Base-by-base conservation (phyloP, 2,329 filamentous ascomycete species). In the Knoxdaviesia capensis region DNA sequence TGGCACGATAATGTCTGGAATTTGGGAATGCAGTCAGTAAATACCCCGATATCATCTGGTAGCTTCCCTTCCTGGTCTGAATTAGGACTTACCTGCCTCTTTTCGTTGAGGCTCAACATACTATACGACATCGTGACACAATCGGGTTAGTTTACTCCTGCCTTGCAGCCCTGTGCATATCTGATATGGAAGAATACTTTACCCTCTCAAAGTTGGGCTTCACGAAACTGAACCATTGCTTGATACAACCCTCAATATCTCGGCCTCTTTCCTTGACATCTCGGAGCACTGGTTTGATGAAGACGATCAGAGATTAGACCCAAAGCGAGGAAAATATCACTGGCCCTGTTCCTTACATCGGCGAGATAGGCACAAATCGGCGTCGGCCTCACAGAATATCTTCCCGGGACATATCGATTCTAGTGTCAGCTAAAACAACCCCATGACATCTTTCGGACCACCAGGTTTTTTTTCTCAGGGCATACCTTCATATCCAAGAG, bases 371-470 rank as follows among this genome's bases (percentile, higher is more conserved):
- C 90, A 98, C 2, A 92, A 81, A 58, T 98, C 90, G 48, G 81
- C 79, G 58, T 98, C 90, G 36, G 90, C 92, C 59, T 96, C 90
- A 45, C 90, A 92, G 56, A 94, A 98, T 42, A 98, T 92, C 80
- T 75, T 49, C 7, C 38, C 7, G 34, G 31, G 20, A 11, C 8
- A 20, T 20, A 20, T 20, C 20, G 20, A 20, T 20, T 20, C 20
- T 20, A 20, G 20, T 20, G 20, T 20, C 20, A 20, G 20, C 20
- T 20, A 20, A 20, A 20, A 20, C 20, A 20, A 2, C 20, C 20
- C 20, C 20, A 20, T 20, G 20, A 20, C 20, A 20, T 20, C 20
- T 20, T 20, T 20, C 20, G 20, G 20, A 20, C 20, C 20, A 20
- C 20, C 2, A 20, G 2, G 2, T 20, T 20, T 20, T 20, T n/a